Percentiles rank a stretch among this genome's conserved stretches.
Conservation (phyloP, 23 red algal genomes). For the Gracilaria domingensis region DNA sequence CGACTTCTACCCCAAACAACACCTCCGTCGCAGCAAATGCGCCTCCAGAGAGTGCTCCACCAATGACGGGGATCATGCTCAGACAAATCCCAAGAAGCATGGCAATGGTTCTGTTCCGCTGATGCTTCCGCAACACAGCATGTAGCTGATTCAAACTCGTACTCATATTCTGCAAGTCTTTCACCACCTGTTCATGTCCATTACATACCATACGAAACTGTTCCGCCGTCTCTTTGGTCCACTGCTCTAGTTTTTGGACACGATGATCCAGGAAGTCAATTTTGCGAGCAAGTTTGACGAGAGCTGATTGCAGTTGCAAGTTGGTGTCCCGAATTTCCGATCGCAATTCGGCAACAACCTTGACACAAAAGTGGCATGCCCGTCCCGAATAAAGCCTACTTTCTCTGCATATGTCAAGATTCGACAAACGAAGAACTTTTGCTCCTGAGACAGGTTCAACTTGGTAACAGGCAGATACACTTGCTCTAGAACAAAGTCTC, state of each 20-base stretch:
- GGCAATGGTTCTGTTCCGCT: neutral
- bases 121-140: neutral
- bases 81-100: neutral
- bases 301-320: no score
- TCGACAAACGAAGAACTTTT: neutral
- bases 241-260: neutral
- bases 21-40: neutral
- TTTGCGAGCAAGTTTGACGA: neutral
- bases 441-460: constrained; percentile 4
- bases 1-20: neutral
- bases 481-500: neutral
- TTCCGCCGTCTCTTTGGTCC: neutral
- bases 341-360: neutral
- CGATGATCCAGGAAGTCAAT: neutral
- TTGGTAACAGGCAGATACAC: constrained; percentile 25
- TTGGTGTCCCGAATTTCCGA: neutral
- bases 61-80: neutral
- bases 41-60: neutral
- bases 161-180: neutral
- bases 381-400: constrained; percentile 5
- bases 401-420: neutral
- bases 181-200: neutral
- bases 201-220: neutral
- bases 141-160: neutral
- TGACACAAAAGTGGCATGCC: neutral